Evolutionary conservation across 305 asterid species (phyloP).

Genomic region (Rubia tinctorum): DNA sequence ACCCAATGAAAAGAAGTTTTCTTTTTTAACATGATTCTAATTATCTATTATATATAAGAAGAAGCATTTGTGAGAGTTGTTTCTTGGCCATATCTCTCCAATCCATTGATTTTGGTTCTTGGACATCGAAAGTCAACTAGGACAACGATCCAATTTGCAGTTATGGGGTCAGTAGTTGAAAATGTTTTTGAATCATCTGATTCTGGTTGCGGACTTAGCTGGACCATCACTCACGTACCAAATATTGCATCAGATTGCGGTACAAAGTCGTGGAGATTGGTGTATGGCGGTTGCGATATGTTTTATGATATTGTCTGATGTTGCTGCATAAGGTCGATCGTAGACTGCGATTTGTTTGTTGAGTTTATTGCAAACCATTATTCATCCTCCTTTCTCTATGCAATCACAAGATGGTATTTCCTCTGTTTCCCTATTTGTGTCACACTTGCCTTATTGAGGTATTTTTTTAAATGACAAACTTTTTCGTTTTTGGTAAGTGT

Average conservation of each 20-base stretch:
- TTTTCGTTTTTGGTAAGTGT: no score
- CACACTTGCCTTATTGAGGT: no score
- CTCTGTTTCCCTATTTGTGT: no score
- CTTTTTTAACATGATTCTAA: no score
- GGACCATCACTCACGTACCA: not conserved
- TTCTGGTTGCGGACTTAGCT: not conserved
- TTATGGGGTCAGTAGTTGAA: not conserved
- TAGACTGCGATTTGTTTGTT: not conserved
- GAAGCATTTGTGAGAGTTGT: conserved; percentile 46
- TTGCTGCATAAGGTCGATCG: not conserved
- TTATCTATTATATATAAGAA: no score
- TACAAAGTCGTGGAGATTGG: not conserved
- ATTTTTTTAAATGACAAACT: no score
- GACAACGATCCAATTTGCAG: not conserved
- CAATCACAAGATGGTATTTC: no score
- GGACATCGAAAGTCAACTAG: not conserved
- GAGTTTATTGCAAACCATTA: no score
- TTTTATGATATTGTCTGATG: not conserved
- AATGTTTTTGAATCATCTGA: not conserved
- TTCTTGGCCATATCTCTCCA: conserved; percentile 37
- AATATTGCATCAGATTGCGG: not conserved
- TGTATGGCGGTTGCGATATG: not conserved
- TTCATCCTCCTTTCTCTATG: no score
- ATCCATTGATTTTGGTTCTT: conserved; percentile 19
- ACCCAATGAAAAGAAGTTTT: no score